Conservation (phyloP, 371 early-diverging fungal species). For the Mortierella sp. region DNA sequence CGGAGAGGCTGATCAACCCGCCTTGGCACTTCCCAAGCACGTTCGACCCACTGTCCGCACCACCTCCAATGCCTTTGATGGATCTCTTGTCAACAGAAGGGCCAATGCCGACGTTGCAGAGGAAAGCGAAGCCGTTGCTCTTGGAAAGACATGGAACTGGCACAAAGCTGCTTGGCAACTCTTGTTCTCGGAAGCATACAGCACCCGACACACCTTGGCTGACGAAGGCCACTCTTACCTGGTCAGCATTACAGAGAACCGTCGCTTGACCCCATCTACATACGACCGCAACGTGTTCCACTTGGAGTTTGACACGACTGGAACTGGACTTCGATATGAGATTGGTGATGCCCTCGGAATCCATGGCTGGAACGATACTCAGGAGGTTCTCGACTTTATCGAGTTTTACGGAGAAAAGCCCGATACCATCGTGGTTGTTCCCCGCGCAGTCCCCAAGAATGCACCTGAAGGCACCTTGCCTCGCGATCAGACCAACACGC, state of each 20-base stretch:
- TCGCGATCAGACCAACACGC: constrained; percentile 72
- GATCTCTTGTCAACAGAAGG: background rate
- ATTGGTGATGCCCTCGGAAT: constrained; percentile 95
- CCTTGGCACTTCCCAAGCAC: constrained; percentile 39
- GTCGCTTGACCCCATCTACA: constrained; percentile 82
- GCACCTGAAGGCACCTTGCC: constrained; percentile 52
- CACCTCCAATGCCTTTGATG: constrained; percentile 39
- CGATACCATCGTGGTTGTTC: constrained; percentile 69
- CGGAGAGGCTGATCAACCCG: constrained; percentile 44
- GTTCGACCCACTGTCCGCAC: constrained; percentile 38
- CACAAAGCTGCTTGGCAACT: constrained; percentile 77
- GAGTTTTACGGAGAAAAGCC: constrained; percentile 77
- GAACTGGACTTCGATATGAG: constrained; percentile 84
- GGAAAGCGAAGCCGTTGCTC: constrained; percentile 60
- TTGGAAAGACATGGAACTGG: constrained; percentile 58
- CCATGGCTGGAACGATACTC: constrained; percentile 86
- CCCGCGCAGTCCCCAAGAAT: constrained; percentile 57
- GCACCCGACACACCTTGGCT: constrained; percentile 63
- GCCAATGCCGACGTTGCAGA: constrained; percentile 31
- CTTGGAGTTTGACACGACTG: constrained; percentile 89
- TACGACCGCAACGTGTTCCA: constrained; percentile 97
- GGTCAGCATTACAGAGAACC: constrained; percentile 78
- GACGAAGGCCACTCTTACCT: constrained; percentile 73
- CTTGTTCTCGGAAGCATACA: constrained; percentile 85
- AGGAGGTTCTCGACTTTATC: constrained; percentile 79